These are phyloP conservation scores for Trypanosoma melophagium DNA, from an alignment of 208 protist species.

Conservation along the genomic window DNA sequence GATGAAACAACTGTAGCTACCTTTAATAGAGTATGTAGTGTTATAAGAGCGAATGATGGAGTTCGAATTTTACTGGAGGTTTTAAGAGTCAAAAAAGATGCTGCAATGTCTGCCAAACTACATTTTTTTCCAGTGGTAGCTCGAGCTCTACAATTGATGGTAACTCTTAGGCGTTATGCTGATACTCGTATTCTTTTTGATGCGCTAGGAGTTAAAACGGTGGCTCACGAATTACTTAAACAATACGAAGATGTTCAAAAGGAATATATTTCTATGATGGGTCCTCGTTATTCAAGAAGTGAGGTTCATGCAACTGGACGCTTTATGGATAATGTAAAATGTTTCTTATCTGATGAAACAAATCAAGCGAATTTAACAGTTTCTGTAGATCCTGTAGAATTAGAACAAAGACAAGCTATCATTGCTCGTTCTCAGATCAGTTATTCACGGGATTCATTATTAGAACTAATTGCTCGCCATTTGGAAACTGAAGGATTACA, in stretches of 20 bases:
- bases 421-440: conserved; percentile 70
- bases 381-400: conserved; percentile 56
- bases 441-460: conserved; percentile 75
- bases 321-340: conserved; percentile 86
- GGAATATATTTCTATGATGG: conserved; percentile 76
- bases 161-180: conserved; percentile 63
- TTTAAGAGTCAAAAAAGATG: conserved; percentile 63
- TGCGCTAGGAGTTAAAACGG: conserved; percentile 66
- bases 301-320: conserved; percentile 71
- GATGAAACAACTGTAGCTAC: conserved; percentile 62
- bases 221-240: conserved; percentile 62
- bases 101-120: conserved; percentile 71
- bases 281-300: conserved; percentile 54
- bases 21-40: conserved; percentile 70
- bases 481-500: conserved; percentile 65
- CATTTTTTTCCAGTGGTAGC: conserved; percentile 84
- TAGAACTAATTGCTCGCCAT: conserved; percentile 71
- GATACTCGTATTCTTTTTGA: conserved; percentile 81
- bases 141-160: conserved; percentile 80
- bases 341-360: conserved; percentile 58
- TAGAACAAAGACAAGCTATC: conserved; percentile 72
- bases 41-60: conserved; percentile 72
- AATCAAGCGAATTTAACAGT: conserved; percentile 41
- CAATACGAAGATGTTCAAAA: conserved; percentile 78
- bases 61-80: conserved; percentile 78